Percentiles rank a stretch among this genome's conserved stretches.
These are phyloP conservation scores for Suhomyces coccinellae DNA, from an alignment of 1,139 yeast genomes.

Conservation along the genomic window DNA sequence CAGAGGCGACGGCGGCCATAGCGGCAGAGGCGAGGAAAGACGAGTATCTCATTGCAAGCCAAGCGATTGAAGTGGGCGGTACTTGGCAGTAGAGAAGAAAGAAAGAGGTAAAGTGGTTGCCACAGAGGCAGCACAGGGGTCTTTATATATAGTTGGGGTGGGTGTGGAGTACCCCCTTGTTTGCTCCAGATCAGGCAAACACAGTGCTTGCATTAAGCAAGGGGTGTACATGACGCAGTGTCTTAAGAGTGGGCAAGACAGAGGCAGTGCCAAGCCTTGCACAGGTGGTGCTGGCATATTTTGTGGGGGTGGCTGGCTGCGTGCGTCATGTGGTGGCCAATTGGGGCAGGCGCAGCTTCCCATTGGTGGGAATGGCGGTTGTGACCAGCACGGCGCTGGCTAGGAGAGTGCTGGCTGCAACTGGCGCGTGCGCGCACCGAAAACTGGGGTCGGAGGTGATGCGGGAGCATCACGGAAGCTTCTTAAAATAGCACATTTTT, in stretches of 20 bases:
- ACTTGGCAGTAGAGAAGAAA: not conserved
- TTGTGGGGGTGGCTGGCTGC: not conserved
- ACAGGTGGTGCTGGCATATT: not conserved
- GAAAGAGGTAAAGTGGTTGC: not conserved
- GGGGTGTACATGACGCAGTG: not conserved
- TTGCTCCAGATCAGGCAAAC: constrained; percentile 3
- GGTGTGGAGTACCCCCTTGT: constrained; percentile 1
- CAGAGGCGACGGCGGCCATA: constrained; percentile 51
- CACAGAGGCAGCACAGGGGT: not conserved
- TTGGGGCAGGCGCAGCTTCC: not conserved
- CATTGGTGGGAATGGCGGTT: not conserved
- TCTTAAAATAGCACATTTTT: too few species aligned
- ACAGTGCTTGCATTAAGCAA: constrained; percentile 8
- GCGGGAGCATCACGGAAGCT: too few species aligned
- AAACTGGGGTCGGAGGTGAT: not conserved
- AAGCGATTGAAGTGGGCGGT: not conserved
- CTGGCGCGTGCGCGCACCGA: constrained; percentile 2
- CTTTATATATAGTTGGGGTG: not conserved
- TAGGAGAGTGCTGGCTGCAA: constrained; percentile 4
- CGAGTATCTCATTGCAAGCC: constrained; percentile 30
- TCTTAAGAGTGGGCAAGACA: not conserved
- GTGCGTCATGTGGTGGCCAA: not conserved
- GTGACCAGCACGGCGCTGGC: constrained; percentile 1
- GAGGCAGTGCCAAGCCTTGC: not conserved
- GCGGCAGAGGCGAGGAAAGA: constrained; percentile 28